Evolutionary conservation across 2,329 filamentous ascomycete genomes (phyloP), one percentile per base, ranked within the genome.

Genomic region (Grosmannia huntii): DNA sequence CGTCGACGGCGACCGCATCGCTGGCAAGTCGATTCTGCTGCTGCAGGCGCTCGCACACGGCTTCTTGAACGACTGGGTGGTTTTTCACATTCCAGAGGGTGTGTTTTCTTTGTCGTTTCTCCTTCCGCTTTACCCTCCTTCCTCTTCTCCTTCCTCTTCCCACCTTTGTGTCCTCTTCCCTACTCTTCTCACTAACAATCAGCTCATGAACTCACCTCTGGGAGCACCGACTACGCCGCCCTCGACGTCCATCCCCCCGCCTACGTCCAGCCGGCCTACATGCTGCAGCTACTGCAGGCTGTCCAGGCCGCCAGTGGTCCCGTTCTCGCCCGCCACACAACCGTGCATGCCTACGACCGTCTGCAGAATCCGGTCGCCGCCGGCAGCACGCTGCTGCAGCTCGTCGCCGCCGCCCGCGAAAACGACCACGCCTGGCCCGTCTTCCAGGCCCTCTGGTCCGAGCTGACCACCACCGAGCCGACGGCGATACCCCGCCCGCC

Each of bases 61-160:
- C 1, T 84, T 92, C 64, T 70, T 91, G 66, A 89, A 90, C 69
- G 80, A 87, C 31, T 97, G 91, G 90, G 78, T 96, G 51, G 90
- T 97, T 53, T 79, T 99, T 60, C 86, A 89, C 67, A 79, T 97
- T 56, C 91, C 94, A 44, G 90, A 99, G 74, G 87, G 91, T 95
- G 78, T 66, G 23, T 50, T 41, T 48, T 46, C 31, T 38, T 33
- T 57, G 3, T 51, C 11, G n/a, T 21, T 12, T 23, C 14, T 2
- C n/a, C 21, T 23, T 48, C 41, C 7, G 4, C 38, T 16, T 41
- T 48, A 11, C 21, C 6, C 14, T 48, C n/a, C 11, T 48, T 48
- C n/a, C 9, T 10, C 23, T 48, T 48, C 23, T 23, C 12, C 21
- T 11, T 12, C 21, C 23, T 50, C 27, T 23, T 10, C 23, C 19